Base-by-base conservation (phyloP, 2,329 filamentous ascomycete species). In the Fusarium pseudograminearum region DNA sequence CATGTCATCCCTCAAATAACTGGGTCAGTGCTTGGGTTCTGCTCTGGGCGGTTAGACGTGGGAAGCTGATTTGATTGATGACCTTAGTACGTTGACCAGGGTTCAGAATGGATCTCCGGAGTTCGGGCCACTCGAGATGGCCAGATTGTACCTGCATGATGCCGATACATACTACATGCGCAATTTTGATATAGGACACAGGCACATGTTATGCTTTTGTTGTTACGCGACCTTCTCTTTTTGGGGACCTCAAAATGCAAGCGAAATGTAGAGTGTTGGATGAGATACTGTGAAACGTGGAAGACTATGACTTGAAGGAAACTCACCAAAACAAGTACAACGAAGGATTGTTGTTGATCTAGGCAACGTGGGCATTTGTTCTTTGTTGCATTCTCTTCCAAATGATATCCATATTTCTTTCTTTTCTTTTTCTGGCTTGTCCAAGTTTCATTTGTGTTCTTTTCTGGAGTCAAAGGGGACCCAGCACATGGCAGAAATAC, bases 111-210 rank as follows among this genome's bases (percentile, higher is more conserved):
- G 68, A 73, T 73, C 71, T 68, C 68, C 70, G 71, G 69, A 60
- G 44, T 66, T 66, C 65, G 65, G 65, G 62, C 59, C 61, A 72
- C 57, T 69, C 40, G 54, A 69, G 58, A 73, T 67, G 67, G 69
- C 60, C 51, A 74, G 72, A 74, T 74, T 65, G 72, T 74, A 74
- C 72, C 72, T 74, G 72, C 72, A 74, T 70, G 26, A 65, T 52
- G 72, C 58, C 64, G 63, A 69, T 58, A 40, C n/a, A 40, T 40
- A 40, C 36, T 40, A 40, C 36, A 40, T 40, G 30, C 52, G 55
- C 33, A 44, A 65, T 34, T 48, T 30, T 48, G 38, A 66, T 60
- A 52, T 65, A 61, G 66, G 62, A 70, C 66, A 73, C 65, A 73
- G 62, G 57, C 70, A 62, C 65, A 55, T 58, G 28, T 26, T 44